Conservation (phyloP, 2,329 filamentous ascomycete genomes). For the Penicillium frequentans region DNA sequence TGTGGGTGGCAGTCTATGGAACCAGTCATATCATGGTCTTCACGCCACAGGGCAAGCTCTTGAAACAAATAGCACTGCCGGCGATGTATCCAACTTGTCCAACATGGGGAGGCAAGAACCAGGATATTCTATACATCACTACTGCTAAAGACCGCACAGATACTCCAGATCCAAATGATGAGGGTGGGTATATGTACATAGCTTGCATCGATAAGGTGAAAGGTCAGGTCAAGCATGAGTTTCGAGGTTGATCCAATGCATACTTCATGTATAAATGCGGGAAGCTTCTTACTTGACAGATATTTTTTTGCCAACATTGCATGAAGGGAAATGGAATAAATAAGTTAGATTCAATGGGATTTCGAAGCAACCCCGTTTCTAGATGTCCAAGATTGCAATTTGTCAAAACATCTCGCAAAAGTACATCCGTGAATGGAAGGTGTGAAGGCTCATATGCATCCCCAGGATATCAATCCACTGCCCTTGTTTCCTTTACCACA, state of each 20-base stretch:
- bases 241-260: neutral
- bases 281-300: too few relatives aligned
- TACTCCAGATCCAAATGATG: conserved; percentile 6
- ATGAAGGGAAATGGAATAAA: too few relatives aligned
- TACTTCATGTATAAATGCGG: too few relatives aligned
- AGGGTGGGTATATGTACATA: conserved; percentile 10
- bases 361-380: neutral
- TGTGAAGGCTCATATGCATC: neutral
- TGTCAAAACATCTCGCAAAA: neutral
- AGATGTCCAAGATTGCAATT: neutral
- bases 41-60: conserved; percentile 4
- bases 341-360: neutral
- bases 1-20: conserved; percentile 12
- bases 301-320: too few relatives aligned
- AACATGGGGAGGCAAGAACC: conserved; percentile 8
- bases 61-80: conserved; percentile 3
- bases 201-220: neutral
- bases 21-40: conserved; percentile 7
- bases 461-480: neutral
- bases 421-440: neutral
- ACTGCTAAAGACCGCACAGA: conserved; percentile 6
- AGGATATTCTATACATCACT: conserved; percentile 5
- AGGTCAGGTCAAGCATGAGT: conserved; percentile 7
- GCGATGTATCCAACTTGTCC: conserved; percentile 7
- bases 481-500: neutral